Conservation (phyloP, 169 alveolate genomes). For the Plasmodium ovale region DNA sequence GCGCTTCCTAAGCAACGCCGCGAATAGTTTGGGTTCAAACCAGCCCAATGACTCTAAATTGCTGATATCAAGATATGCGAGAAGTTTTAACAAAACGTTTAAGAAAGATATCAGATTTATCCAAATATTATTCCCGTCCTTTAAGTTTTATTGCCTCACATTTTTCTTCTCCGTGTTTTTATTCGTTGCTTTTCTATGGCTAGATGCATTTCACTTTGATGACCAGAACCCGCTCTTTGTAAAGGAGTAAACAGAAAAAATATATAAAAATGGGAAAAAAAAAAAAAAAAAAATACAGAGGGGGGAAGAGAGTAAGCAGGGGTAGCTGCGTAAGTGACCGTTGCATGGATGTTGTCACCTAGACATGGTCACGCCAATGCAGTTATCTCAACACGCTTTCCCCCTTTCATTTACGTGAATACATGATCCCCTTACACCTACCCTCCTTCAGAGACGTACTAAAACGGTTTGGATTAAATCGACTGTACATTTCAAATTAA, state of each 20-base stretch:
- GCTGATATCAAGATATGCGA: slow-evolving; percentile 24
- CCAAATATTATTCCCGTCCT: slow-evolving; percentile 57
- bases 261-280: not conserved
- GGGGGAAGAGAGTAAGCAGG: not conserved
- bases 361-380: no score
- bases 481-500: slow-evolving; percentile 14
- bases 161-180: slow-evolving; percentile 11
- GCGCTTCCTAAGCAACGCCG: slow-evolving; percentile 7
- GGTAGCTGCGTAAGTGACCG: not conserved
- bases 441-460: slow-evolving; percentile 11
- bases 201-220: slow-evolving; percentile 13
- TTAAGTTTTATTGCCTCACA: slow-evolving; percentile 6
- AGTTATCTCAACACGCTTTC: no score
- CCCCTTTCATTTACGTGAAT: no score
- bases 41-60: slow-evolving; percentile 4
- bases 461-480: slow-evolving; percentile 17
- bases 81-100: slow-evolving; percentile 33
- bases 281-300: not conserved
- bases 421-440: no score
- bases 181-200: not conserved
- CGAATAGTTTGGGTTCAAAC: not conserved
- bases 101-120: slow-evolving; percentile 45
- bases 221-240: slow-evolving; percentile 17
- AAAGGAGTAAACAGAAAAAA: slow-evolving; percentile 20
- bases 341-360: not conserved